Percentiles rank a stretch among this genome's conserved stretches.
phyloP scores from a whole-genome alignment of 2,329 filamentous ascomycete genomes.

The Juglanconis oblonga region DNA sequence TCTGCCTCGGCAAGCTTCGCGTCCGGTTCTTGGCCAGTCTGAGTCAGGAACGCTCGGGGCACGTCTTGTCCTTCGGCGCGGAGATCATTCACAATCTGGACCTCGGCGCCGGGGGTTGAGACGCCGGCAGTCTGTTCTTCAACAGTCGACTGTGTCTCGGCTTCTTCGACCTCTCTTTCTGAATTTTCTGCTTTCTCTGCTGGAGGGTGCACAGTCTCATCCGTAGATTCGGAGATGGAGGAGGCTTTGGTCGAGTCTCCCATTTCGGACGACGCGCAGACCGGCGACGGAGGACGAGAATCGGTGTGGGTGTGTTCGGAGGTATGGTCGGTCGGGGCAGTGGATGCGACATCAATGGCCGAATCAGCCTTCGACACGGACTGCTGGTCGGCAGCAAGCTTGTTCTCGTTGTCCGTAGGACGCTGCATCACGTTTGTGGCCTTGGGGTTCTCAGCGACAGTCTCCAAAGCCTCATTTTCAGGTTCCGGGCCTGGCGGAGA shows the following conservation, averaged over 20 bases:
- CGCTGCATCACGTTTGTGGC: not conserved
- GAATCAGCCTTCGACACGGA: slow-evolving; percentile 51
- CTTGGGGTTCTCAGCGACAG: slow-evolving; percentile 25
- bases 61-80: slow-evolving; percentile 10
- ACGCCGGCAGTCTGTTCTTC: slow-evolving; percentile 4
- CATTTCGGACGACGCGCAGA: slow-evolving; percentile 51
- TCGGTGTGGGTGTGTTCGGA: slow-evolving; percentile 50
- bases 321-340: slow-evolving; percentile 42
- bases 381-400: slow-evolving; percentile 28
- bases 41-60: slow-evolving; percentile 11
- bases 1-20: slow-evolving; percentile 1
- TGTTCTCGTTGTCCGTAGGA: slow-evolving; percentile 22
- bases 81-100: not conserved
- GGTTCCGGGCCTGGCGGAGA: not conserved
- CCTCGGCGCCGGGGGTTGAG: slow-evolving; percentile 1
- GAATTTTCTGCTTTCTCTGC: slow-evolving; percentile 30
- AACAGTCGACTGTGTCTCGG: slow-evolving; percentile 11
- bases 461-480: slow-evolving; percentile 33
- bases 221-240: slow-evolving; percentile 61
- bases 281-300: slow-evolving; percentile 57
- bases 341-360: slow-evolving; percentile 50
- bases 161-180: slow-evolving; percentile 11
- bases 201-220: slow-evolving; percentile 50
- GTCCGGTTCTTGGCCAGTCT: slow-evolving; percentile 6
- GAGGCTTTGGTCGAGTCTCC: slow-evolving; percentile 62